phyloP scores from a whole-genome alignment of 257 asterid species.

The Gynochthodes officinalis region DNA sequence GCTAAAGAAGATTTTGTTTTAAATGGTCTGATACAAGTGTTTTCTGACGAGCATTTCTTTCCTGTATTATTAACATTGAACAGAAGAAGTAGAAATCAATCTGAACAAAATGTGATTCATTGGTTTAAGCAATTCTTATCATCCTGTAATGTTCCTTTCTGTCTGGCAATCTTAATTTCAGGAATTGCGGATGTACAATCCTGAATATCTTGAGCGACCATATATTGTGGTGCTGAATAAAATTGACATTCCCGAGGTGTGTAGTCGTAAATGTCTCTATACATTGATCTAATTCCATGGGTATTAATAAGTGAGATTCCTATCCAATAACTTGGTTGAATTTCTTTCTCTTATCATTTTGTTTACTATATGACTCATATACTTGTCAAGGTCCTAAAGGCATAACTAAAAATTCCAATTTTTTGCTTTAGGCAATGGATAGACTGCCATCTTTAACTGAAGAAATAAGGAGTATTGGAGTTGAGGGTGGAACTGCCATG shows the following conservation, averaged over 20 bases:
- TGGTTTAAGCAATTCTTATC: neutral
- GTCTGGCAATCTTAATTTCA: conserved; percentile 25
- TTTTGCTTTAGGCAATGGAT: conserved; percentile 55
- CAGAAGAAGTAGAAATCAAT: neutral
- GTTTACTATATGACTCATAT: neutral
- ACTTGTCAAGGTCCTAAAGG: neutral
- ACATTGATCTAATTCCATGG: conserved; percentile 5
- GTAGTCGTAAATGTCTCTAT: conserved; percentile 10
- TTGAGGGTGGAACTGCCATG: conserved; percentile 30
- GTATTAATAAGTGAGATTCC: neutral
- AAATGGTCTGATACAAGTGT: neutral
- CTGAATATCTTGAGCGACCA: conserved; percentile 89
- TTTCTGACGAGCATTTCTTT: neutral
- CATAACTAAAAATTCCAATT: neutral
- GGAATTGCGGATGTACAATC: conserved; percentile 98
- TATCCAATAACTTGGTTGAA: conserved; percentile 1
- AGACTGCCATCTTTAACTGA: conserved; percentile 57
- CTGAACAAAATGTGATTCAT: neutral
- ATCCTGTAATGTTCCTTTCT: conserved; percentile 4
- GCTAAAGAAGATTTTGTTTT: neutral
- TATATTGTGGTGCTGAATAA: conserved; percentile 84
- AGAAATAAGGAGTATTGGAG: conserved; percentile 68
- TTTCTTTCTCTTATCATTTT: neutral
- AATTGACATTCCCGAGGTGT: conserved; percentile 83
- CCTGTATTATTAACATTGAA: neutral